phyloP scores from a whole-genome alignment of 2,329 filamentous ascomycete species.

The Aureobasidium melanogenum region DNA sequence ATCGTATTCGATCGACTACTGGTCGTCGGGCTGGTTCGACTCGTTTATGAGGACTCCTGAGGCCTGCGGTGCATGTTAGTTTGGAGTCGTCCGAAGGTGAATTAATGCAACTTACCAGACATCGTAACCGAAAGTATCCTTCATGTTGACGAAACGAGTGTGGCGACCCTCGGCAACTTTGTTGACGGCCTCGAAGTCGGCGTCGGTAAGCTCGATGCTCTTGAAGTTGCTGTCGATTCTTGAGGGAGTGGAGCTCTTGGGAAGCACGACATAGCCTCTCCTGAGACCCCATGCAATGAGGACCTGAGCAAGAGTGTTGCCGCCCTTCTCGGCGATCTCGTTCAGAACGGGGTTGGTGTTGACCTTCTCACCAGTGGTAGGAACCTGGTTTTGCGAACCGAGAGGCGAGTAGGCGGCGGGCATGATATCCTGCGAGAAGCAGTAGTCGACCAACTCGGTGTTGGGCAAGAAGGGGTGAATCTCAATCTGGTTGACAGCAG shows the following conservation, averaged over 20 bases:
- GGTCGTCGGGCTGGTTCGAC: not conserved
- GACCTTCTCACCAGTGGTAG: conserved; percentile 58
- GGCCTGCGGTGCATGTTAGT: conserved; percentile 16
- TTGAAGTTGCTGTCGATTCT: conserved; percentile 62
- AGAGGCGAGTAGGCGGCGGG: conserved; percentile 48
- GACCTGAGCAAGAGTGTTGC: conserved; percentile 51
- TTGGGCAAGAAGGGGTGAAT: conserved; percentile 54
- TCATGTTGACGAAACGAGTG: conserved; percentile 72
- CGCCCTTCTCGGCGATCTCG: conserved; percentile 48
- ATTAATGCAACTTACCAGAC: conserved; percentile 33
- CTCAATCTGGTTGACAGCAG: conserved; percentile 40
- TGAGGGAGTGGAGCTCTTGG: conserved; percentile 59
- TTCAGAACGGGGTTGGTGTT: conserved; percentile 51
- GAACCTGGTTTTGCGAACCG: conserved; percentile 61
- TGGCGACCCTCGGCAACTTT: conserved; percentile 57
- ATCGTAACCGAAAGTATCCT: conserved; percentile 68
- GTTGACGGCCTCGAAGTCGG: conserved; percentile 52
- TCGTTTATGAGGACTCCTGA: conserved; percentile 24
- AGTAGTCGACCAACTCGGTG: conserved; percentile 49
- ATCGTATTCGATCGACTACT: not conserved
- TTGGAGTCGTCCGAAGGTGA: too few species aligned
- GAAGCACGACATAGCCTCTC: conserved; percentile 58
- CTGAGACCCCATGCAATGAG: conserved; percentile 58
- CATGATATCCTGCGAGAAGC: conserved; percentile 48
- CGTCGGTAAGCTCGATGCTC: conserved; percentile 47